Evolutionary conservation across 345 rosid genomes (phyloP).

Genomic region (Moringa oleifera): DNA sequence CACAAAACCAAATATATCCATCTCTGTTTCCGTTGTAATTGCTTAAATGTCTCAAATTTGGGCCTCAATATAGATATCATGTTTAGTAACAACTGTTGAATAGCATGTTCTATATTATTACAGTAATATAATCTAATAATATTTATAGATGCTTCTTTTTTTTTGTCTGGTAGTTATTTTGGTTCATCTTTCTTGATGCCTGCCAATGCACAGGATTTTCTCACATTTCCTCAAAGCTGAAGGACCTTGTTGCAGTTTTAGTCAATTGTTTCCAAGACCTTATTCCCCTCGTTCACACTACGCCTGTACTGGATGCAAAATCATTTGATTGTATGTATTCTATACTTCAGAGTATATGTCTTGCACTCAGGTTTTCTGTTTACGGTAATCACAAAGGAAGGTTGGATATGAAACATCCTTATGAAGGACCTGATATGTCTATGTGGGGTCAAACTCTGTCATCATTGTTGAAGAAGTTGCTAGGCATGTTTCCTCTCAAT

Average conservation of each 20-base stretch:
- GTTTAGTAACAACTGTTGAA: background rate
- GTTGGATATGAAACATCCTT: slow-evolving; percentile 18
- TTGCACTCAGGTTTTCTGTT: slow-evolving; percentile 41
- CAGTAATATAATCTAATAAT: background rate
- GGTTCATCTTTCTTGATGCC: too few species aligned
- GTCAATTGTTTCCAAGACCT: slow-evolving; percentile 67
- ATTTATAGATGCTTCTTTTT: background rate
- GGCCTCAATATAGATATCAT: too few species aligned
- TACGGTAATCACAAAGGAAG: slow-evolving; percentile 23
- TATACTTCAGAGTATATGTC: slow-evolving; percentile 57
- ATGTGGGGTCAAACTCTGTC: slow-evolving; percentile 40
- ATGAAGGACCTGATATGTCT: slow-evolving; percentile 26
- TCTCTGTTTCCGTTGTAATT: too few species aligned
- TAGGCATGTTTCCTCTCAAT: slow-evolving; percentile 53
- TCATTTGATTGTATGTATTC: slow-evolving; percentile 58
- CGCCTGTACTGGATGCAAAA: slow-evolving; percentile 36
- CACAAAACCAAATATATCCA: too few species aligned
- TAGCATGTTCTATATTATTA: background rate
- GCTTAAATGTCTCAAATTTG: too few species aligned
- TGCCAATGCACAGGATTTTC: slow-evolving; percentile 59
- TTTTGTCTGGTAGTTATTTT: background rate
- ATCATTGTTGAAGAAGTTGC: slow-evolving; percentile 52
- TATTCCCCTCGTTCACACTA: slow-evolving; percentile 42
- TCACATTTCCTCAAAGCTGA: slow-evolving; percentile 39
- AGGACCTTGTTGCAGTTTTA: slow-evolving; percentile 66